Base-by-base conservation (phyloP, 306 rosid species). In the Quercus dentata region DNA sequence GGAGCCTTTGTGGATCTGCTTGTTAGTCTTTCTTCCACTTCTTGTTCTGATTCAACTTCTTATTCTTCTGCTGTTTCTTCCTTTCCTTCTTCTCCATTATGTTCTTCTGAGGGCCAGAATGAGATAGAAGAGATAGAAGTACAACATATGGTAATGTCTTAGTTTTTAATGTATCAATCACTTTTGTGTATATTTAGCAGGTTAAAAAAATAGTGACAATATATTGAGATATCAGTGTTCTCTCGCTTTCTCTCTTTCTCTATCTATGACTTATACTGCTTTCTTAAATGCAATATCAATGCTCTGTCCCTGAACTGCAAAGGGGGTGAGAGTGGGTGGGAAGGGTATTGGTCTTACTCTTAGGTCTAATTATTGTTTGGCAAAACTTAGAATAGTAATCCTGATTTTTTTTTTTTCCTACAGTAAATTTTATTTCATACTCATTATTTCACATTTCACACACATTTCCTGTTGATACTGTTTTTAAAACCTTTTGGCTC, bases 1-100 rank as follows among this genome's bases (percentile, higher is more conserved):
- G 90, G 87, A 25, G 97, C 98, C 27, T 94, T 94, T 63, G 90
- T 94, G 5, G 98, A 94, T 87, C 84, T 94, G 52, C 76, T 92
- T 1, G 62, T 87, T 74, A 78, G 82, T 56, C 63, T 89, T 12
- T 76, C 82, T 4, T 63, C 76, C 71, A 14, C 4, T 14, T 51
- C 70, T 56, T 69, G 64, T 83, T 65, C 88, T 30, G 67, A 86
- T 51, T 83, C 86, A 8, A 78, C 90, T 21, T 6, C 69, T 1
- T 90, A 80, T 62, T 86, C 83, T 71, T 86, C 90, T 84, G 90
- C 88, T 17, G 58, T 80, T 76, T 90, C 94, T 54, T 85, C 89
- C 17, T 73, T 80, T 74, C 14, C 86, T 57, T 75, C 92, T 81
- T 78, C 91, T 6, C 84, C 86, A 8, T 27, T 81, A 62, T 44